Evolutionary conservation across 495 filamentous ascomycete species (phyloP).

Genomic region (Daldinia bambusicola): DNA sequence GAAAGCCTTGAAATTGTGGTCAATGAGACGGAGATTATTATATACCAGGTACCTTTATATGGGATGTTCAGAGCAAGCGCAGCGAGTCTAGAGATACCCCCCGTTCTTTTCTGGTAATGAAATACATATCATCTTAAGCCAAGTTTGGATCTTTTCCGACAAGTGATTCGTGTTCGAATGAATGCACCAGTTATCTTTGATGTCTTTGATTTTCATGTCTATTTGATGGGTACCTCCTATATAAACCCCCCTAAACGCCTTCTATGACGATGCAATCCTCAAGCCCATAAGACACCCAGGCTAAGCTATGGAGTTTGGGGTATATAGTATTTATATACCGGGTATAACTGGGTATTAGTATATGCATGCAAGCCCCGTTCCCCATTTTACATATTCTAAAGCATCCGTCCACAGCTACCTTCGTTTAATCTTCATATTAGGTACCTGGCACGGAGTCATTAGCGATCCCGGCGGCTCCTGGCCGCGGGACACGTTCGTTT

Average conservation of each 20-base stretch:
- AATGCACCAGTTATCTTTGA: not conserved
- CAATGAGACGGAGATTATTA: slow-evolving; percentile 26
- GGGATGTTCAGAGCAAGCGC: slow-evolving; percentile 30
- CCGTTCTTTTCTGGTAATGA: slow-evolving; percentile 43
- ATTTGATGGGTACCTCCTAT: not conserved
- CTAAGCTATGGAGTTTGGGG: not conserved
- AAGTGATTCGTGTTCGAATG: not conserved
- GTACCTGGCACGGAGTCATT: not conserved
- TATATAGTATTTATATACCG: slow-evolving; percentile 7
- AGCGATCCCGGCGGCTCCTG: slow-evolving; percentile 37
- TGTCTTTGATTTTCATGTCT: not conserved
- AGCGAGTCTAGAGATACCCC: slow-evolving; percentile 46
- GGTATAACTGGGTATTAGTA: slow-evolving; percentile 15
- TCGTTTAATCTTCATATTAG: not conserved
- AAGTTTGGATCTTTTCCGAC: not conserved
- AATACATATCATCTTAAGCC: slow-evolving; percentile 23
- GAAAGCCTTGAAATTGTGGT: slow-evolving; percentile 30
- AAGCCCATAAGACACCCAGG: not conserved
- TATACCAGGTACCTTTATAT: not conserved
- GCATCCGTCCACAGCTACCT: not conserved
- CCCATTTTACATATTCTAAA: slow-evolving; percentile 1
- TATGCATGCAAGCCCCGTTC: slow-evolving; percentile 10
- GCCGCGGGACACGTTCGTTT: slow-evolving; percentile 27
- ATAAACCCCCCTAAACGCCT: not conserved
- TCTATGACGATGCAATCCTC: not conserved